phyloP scores from a whole-genome alignment of 1,139 yeast genomes.

The Komagataea norvegica region DNA sequence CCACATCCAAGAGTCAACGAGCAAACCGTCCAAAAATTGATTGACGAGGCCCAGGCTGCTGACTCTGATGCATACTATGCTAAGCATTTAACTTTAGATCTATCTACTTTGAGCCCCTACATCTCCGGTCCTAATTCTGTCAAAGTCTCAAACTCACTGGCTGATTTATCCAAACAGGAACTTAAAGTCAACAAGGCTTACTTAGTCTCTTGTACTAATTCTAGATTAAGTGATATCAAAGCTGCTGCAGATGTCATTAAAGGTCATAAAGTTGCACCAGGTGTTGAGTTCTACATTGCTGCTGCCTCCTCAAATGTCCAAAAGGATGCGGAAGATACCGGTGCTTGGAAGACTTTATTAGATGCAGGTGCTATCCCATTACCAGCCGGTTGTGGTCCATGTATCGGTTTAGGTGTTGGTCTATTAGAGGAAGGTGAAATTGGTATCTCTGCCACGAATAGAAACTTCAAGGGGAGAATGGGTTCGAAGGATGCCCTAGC shows the following conservation, averaged over 20 bases:
- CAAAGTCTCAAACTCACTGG: conserved; percentile 75
- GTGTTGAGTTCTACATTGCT: conserved; percentile 93
- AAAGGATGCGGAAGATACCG: conserved; percentile 80
- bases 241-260: conserved; percentile 88
- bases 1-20: conserved; percentile 83
- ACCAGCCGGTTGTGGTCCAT: conserved; percentile 99
- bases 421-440: conserved; percentile 91
- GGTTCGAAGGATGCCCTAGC: conserved; percentile 96
- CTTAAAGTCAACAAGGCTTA: conserved; percentile 89
- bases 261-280: conserved; percentile 77
- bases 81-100: conserved; percentile 76
- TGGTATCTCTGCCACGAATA: conserved; percentile 96
- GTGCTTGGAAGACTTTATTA: conserved; percentile 86
- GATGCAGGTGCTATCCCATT: conserved; percentile 93
- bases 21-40: conserved; percentile 48
- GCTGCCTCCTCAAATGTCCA: conserved; percentile 96
- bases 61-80: conserved; percentile 84
- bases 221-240: conserved; percentile 84
- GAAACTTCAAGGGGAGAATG: conserved; percentile 99
- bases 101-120: conserved; percentile 82
- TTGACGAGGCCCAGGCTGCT: conserved; percentile 43
- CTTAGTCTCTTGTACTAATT: conserved; percentile 95
- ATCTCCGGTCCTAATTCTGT: conserved; percentile 97
- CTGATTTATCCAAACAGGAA: conserved; percentile 66
- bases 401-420: conserved; percentile 96